Evolutionary conservation across 202 grass and related monocot species (phyloP).

Genomic region (Tripidium arundinaceum): DNA sequence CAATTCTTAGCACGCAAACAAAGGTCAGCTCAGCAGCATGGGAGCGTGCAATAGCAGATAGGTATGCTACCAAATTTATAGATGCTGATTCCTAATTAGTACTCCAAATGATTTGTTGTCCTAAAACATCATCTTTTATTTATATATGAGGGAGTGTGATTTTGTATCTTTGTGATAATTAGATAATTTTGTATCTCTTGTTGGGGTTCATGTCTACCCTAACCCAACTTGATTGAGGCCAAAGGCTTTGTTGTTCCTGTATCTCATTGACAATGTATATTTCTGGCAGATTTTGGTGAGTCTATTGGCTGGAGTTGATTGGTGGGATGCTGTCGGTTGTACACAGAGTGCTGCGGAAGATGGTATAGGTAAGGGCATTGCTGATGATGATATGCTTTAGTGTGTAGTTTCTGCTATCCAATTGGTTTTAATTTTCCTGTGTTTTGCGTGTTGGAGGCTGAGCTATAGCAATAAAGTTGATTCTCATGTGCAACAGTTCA

Average conservation of each 20-base stretch:
- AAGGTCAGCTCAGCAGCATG: slow-evolving; percentile 80
- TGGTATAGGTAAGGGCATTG: slow-evolving; percentile 72
- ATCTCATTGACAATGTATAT: neutral
- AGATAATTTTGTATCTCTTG: neutral
- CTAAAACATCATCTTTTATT: neutral
- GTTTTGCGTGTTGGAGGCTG: neutral
- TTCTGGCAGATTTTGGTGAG: slow-evolving; percentile 93
- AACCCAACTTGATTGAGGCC: neutral
- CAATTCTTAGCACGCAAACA: slow-evolving; percentile 62
- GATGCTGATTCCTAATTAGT: slow-evolving; percentile 17
- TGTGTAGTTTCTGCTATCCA: slow-evolving; percentile 19
- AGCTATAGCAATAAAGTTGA: neutral
- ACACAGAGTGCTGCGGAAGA: slow-evolving; percentile 99
- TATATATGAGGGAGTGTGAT: neutral
- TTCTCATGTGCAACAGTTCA: neutral
- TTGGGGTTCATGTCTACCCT: neutral
- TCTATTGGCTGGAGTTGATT: slow-evolving; percentile 91
- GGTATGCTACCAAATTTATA: slow-evolving; percentile 49
- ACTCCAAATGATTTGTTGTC: neutral
- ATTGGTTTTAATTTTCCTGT: slow-evolving; percentile 5
- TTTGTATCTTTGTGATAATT: neutral
- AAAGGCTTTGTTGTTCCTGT: neutral
- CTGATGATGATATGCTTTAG: neutral
- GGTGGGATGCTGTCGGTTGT: slow-evolving; percentile 98
- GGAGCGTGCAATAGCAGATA: slow-evolving; percentile 94